Conservation (phyloP, 2,329 filamentous ascomycete genomes). For the Penicillium sclerotigenum region DNA sequence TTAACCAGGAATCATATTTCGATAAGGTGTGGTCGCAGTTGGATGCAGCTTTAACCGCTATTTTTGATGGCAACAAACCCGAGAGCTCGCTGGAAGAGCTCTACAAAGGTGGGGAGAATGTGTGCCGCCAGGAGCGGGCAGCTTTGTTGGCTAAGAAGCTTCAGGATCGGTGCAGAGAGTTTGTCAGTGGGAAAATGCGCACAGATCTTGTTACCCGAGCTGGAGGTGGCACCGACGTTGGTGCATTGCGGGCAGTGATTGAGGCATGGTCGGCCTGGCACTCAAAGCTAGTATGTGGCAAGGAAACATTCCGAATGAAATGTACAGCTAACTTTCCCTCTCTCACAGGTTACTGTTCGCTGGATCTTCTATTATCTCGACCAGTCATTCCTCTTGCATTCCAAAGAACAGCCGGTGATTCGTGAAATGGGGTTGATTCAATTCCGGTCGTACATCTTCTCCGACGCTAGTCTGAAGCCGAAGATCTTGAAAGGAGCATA, state of each 20-base stretch:
- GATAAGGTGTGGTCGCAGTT: slow-evolving; percentile 71
- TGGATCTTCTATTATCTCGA: slow-evolving; percentile 94
- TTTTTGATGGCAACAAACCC: slow-evolving; percentile 66
- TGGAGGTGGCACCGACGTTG: slow-evolving; percentile 57
- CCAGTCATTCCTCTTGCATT: slow-evolving; percentile 77
- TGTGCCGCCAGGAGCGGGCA: slow-evolving; percentile 76
- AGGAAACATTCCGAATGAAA: not conserved
- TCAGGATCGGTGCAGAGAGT: slow-evolving; percentile 61
- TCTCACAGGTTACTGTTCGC: slow-evolving; percentile 65
- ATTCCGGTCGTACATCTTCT: slow-evolving; percentile 65
- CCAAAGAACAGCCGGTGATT: slow-evolving; percentile 66
- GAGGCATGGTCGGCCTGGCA: slow-evolving; percentile 75
- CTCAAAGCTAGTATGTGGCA: slow-evolving; percentile 62
- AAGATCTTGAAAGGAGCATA: slow-evolving; percentile 69
- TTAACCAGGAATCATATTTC: slow-evolving; percentile 74
- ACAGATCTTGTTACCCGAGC: slow-evolving; percentile 56
- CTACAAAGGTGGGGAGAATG: slow-evolving; percentile 86
- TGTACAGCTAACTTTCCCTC: not conserved
- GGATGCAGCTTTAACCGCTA: slow-evolving; percentile 65
- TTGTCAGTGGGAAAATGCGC: slow-evolving; percentile 58
- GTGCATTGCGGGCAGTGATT: slow-evolving; percentile 60
- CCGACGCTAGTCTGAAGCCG: slow-evolving; percentile 50
- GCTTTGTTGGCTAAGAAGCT: slow-evolving; percentile 65
- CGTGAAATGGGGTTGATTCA: slow-evolving; percentile 75
- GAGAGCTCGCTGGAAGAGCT: slow-evolving; percentile 79